Percentiles rank a stretch among this genome's conserved stretches.
Evolutionary conservation across 1,284 basidiomycete genomes (phyloP).

Genomic region (Malassezia caprae): DNA sequence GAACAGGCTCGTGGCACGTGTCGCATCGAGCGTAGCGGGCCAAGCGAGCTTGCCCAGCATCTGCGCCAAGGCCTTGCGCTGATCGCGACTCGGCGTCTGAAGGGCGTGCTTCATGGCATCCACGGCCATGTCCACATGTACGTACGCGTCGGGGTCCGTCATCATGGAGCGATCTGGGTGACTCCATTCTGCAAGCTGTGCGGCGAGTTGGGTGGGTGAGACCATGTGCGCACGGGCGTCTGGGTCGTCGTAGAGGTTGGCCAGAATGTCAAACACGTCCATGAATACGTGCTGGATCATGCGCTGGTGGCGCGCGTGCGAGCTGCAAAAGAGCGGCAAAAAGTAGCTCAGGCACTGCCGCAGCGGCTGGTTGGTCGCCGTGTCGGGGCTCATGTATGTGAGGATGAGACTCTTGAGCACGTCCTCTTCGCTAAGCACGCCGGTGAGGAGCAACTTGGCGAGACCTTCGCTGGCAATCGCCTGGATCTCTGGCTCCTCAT

Average conservation of each 20-base stretch:
- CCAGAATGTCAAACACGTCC: not conserved
- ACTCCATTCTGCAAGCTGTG: constrained; percentile 85
- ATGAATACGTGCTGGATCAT: constrained; percentile 63
- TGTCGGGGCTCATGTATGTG: constrained; percentile 78
- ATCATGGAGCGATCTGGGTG: constrained; percentile 68
- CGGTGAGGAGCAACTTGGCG: constrained; percentile 78
- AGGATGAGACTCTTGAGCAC: constrained; percentile 67
- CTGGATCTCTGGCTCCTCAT: constrained; percentile 60
- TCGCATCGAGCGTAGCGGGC: constrained; percentile 57
- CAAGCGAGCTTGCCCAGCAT: constrained; percentile 68
- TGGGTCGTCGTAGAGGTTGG: constrained; percentile 61
- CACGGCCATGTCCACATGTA: constrained; percentile 70
- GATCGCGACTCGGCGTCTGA: constrained; percentile 51
- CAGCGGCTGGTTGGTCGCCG: constrained; percentile 70
- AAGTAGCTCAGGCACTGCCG: constrained; percentile 92
- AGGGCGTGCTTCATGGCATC: constrained; percentile 60
- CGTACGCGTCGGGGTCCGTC: constrained; percentile 50
- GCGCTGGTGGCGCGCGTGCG: constrained; percentile 67
- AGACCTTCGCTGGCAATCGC: constrained; percentile 72
- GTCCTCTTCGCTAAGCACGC: constrained; percentile 50
- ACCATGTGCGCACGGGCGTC: constrained; percentile 72
- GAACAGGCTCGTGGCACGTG: constrained; percentile 22
- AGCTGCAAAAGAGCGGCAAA: constrained; percentile 86
- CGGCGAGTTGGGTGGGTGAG: constrained; percentile 65
- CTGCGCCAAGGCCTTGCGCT: constrained; percentile 70